Base-by-base conservation (phyloP, 805 yeast genomes). In the Metschnikowia noctiluminum region DNA sequence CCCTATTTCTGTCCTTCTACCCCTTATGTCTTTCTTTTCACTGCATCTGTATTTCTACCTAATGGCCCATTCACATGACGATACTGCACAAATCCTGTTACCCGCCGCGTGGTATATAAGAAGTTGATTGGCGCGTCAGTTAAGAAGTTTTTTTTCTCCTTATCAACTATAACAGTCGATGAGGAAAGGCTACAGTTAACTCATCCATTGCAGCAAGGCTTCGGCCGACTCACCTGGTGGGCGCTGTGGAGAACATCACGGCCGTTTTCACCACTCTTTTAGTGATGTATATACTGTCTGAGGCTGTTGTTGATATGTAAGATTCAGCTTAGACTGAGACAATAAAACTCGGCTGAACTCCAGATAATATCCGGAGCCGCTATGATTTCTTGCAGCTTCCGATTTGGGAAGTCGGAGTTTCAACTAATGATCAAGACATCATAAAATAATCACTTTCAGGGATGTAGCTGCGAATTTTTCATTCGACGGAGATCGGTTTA, bases 151-250 rank as follows among this genome's bases (percentile, higher is more conserved):
- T 46, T 42, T 47, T 50, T 45, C 42, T 70, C 74, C 51, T 60
- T 59, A 75, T 74, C 82, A 78, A 77, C 82, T 78, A 77, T 74
- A 68, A 73, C 81, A 77, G 81, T 74, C 81, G 68, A 74, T 75
- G 81, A 78, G 65, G 81, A 75, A 58, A 67, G 76, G 69, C 70
- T 68, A 60, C 51, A 63, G 61, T 58, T 60, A 38, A 56, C 48
- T 61, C 66, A 63, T 64, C 77, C 73, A 70, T 64, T 66, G 57
- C 67, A 69, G 73, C 61, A 54, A 59, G 62, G 59, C 31, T 36
- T 48, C 41, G 55, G 49, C 50, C 56, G 52, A 35, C 58, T 53
- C 51, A 42, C 61, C 30, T 50, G 43, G 61, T 64, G 80, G 78
- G 77, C 79, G 73, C 70, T 75, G 81, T 66, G 79, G 80, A 77